phyloP scores from a whole-genome alignment of 257 asterid genomes.

The Sherardia arvensis region DNA sequence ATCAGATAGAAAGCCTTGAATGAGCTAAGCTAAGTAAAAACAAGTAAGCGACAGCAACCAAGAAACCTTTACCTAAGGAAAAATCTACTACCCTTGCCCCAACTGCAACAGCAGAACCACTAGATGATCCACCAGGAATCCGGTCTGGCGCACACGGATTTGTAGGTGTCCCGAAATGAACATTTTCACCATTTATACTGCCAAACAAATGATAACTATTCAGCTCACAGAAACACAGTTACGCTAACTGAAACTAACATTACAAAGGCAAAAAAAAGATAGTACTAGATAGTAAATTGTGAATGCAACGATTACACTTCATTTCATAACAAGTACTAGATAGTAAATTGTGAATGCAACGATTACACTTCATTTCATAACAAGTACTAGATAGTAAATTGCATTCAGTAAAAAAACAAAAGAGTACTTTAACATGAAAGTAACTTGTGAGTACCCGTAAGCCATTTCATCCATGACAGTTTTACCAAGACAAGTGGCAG shows the following conservation, averaged over 20 bases:
- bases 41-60: too few relatives aligned
- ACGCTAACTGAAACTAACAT: too few relatives aligned
- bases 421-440: too few relatives aligned
- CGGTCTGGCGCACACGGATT: constrained; percentile 78
- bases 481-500: constrained; percentile 75
- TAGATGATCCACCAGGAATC: constrained; percentile 96
- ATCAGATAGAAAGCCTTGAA: constrained; percentile 1
- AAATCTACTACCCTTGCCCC: constrained; percentile 68
- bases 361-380: too few relatives aligned
- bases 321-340: too few relatives aligned
- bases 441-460: constrained; percentile 87
- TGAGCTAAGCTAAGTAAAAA: not conserved
- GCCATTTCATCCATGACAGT: constrained; percentile 99
- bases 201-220: constrained; percentile 26
- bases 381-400: too few relatives aligned
- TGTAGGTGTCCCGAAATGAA: constrained; percentile 73
- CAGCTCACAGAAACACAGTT: too few relatives aligned
- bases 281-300: too few relatives aligned
- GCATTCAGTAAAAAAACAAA: not conserved
- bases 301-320: too few relatives aligned
- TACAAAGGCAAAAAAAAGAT: too few relatives aligned
- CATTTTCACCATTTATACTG: constrained; percentile 88
- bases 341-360: too few relatives aligned
- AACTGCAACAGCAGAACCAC: constrained; percentile 95
- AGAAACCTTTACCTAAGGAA: constrained; percentile 48